Evolutionary conservation across 2,329 filamentous ascomycete species (phyloP).

Genomic region (Trichophyton rubrum): DNA sequence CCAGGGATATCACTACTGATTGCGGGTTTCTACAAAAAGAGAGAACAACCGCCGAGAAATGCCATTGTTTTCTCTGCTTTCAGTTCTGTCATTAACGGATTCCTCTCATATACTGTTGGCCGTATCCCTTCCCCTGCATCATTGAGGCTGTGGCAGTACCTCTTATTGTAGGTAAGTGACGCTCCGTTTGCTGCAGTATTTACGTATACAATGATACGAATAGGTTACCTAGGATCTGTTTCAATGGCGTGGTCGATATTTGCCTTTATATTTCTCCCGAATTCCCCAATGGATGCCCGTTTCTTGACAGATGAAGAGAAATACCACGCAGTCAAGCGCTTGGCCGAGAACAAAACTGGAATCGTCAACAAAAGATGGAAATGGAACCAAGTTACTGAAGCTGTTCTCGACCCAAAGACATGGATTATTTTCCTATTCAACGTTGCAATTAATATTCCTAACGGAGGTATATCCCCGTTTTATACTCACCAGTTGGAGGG

Average conservation of each 20-base stretch:
- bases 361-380: conserved; percentile 23
- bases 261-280: conserved; percentile 44
- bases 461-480: conserved; percentile 22
- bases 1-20: conserved; percentile 27
- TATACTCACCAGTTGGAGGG: not conserved
- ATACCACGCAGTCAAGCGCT: conserved; percentile 33
- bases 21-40: conserved; percentile 29
- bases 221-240: conserved; percentile 19
- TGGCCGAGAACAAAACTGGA: conserved; percentile 29
- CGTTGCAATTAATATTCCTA: conserved; percentile 26
- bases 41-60: conserved; percentile 27
- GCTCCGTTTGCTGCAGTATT: too few relatives aligned
- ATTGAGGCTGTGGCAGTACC: conserved; percentile 44
- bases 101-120: conserved; percentile 40
- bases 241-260: conserved; percentile 41
- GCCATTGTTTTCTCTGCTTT: conserved; percentile 28
- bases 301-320: conserved; percentile 49
- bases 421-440: conserved; percentile 26
- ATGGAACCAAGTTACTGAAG: conserved; percentile 20
- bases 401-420: conserved; percentile 27
- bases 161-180: conserved; percentile 37
- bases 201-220: not conserved
- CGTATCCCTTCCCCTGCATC: conserved; percentile 34
- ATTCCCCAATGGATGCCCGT: conserved; percentile 40
- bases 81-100: conserved; percentile 21